Conservation (phyloP, 805 yeast species). For the Dipodascus albidus region DNA sequence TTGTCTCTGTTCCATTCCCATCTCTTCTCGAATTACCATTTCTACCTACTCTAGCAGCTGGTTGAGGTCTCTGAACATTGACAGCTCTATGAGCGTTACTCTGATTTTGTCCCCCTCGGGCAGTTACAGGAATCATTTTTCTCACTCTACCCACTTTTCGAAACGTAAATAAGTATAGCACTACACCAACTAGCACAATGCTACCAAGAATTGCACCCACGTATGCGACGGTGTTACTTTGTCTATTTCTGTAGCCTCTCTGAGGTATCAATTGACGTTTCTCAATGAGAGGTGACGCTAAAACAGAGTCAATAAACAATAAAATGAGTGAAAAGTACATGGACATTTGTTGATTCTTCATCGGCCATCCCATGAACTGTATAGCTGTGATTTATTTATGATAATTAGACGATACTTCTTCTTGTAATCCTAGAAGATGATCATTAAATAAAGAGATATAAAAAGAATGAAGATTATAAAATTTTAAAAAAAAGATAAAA, state of each 20-base stretch:
- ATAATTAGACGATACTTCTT: too few relatives aligned
- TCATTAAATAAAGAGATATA: too few relatives aligned
- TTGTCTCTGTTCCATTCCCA: neutral
- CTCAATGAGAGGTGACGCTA: neutral
- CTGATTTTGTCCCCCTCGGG: neutral
- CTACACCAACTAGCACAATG: neutral
- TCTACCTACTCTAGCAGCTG: neutral
- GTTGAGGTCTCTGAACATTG: neutral
- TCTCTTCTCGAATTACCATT: neutral
- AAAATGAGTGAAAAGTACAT: neutral
- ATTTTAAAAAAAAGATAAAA: neutral
- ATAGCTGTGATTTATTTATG: neutral
- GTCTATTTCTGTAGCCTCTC: neutral
- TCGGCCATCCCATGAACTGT: neutral
- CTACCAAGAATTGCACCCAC: neutral
- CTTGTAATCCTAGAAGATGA: too few relatives aligned
- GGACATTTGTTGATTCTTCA: neutral
- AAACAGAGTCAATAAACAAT: neutral
- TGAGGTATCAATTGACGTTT: neutral
- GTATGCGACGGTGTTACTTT: neutral
- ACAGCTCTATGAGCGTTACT: neutral
- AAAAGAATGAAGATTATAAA: too few relatives aligned
- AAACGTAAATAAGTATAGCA: neutral
- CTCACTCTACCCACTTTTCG: neutral
- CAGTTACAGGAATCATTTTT: neutral